A percentile compares a stretch with the other conserved stretches of the same genome.
Conservation (phyloP, 2,329 filamentous ascomycete species). For the Botrytis medusae region DNA sequence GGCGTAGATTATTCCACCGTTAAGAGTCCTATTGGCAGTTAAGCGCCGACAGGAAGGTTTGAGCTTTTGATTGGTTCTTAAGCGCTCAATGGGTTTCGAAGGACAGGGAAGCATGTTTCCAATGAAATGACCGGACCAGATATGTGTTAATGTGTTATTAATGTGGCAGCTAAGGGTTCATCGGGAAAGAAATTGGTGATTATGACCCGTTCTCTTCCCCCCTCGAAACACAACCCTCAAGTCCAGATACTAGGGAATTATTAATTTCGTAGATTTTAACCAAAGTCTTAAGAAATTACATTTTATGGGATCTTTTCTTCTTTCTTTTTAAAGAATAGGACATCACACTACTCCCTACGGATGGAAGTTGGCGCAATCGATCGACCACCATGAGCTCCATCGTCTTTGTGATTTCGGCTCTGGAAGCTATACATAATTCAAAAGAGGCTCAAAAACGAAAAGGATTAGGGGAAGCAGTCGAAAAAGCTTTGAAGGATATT, state of each 20-base stretch:
- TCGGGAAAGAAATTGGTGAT: constrained; percentile 3
- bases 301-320: not conserved
- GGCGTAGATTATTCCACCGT: not conserved
- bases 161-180: constrained; percentile 14
- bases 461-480: constrained; percentile 76
- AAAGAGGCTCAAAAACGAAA: constrained; percentile 89
- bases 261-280: constrained; percentile 2
- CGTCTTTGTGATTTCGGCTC: constrained; percentile 89
- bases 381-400: constrained; percentile 78
- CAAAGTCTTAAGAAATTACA: not conserved
- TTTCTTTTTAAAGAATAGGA: not conserved
- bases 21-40: not conserved
- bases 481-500: constrained; percentile 80
- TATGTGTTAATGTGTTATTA: constrained; percentile 13
- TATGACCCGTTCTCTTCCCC: not conserved
- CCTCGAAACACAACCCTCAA: not conserved
- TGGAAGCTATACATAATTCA: constrained; percentile 87
- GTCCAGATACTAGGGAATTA: not conserved
- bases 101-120: not conserved
- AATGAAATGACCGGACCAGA: constrained; percentile 9
- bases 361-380: constrained; percentile 35
- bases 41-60: not conserved
- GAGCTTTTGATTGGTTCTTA: not conserved
- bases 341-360: constrained; percentile 20
- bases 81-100: not conserved